These are phyloP conservation scores for Hypoxylon sp. DNA, from an alignment of 2,329 filamentous ascomycete genomes.

Conservation along the genomic window DNA sequence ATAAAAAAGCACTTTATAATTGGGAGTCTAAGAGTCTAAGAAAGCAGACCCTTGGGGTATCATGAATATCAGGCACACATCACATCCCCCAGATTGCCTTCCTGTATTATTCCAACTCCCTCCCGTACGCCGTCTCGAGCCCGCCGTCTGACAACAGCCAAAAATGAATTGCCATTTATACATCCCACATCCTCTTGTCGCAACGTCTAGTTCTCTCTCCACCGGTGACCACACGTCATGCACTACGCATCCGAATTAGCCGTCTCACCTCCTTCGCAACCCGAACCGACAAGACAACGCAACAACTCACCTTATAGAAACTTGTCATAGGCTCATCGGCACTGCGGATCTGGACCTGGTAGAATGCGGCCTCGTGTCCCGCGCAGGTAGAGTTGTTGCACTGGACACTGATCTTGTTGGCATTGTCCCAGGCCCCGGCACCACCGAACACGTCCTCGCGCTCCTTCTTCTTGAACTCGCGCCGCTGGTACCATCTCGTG, in stretches of 20 bases:
- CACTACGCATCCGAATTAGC: slow-evolving; percentile 60
- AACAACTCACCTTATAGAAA: slow-evolving; percentile 81
- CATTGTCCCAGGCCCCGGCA: slow-evolving; percentile 89
- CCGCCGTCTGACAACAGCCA: slow-evolving; percentile 11
- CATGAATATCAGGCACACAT: neutral
- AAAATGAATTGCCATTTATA: neutral
- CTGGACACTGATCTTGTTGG: slow-evolving; percentile 84
- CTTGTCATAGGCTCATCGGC: slow-evolving; percentile 99
- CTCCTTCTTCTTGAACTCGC: slow-evolving; percentile 87
- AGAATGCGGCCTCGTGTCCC: slow-evolving; percentile 89
- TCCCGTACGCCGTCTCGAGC: neutral
- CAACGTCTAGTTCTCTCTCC: slow-evolving; percentile 70
- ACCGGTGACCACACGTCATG: slow-evolving; percentile 73
- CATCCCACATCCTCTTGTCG: neutral
- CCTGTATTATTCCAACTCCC: neutral
- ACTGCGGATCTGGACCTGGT: slow-evolving; percentile 96
- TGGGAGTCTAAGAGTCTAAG: neutral
- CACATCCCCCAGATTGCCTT: neutral
- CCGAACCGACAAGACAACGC: neutral
- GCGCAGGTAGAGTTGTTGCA: slow-evolving; percentile 85
- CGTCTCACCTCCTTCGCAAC: slow-evolving; percentile 11
- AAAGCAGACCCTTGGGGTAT: slow-evolving; percentile 5
- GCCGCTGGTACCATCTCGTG: slow-evolving; percentile 82
- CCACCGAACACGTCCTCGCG: slow-evolving; percentile 92
- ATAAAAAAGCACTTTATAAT: neutral